Evolutionary conservation across 2,329 filamentous ascomycete species (phyloP), one percentile per base, ranked within the genome.

Genomic region (Curvularia verruculosa): DNA sequence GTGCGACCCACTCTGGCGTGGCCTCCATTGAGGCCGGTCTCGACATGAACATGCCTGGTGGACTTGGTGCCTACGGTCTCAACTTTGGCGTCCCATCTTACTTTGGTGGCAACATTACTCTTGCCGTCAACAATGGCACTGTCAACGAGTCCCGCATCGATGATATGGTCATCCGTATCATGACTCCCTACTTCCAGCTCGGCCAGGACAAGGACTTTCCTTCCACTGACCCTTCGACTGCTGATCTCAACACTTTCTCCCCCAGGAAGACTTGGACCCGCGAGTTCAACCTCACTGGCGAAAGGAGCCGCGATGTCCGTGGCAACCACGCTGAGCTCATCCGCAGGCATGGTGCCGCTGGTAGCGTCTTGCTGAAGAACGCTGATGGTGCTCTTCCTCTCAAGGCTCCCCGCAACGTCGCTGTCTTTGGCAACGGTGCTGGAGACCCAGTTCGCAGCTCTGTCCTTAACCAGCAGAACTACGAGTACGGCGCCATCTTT

Each of bases 351-450:
- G 78, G 77, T 34, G 72, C 77, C 29, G 77, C 75, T 37, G 77
- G 76, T 1, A 74, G 72, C 29, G 77, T 80, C 5, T 65, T 80
- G 7, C 63, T 84, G 15, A 84, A 84, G 71, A 86, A 87, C 53
- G 68, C 65, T 1, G 77, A 79, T 8, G 73, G 76, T 8, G 70
- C 81, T 2, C 75, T 87, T 1, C 84, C 84, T 0, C 71, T 90
- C 7, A 80, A 81, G 51, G 80, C 78, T 52, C 82, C 82, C 6
- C 76, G 72, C 45, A 79, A 77, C 29, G 78, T 84, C 45, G 78
- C 75, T 2, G 72, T 85, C 1, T 82, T 83, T 54, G 82, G 82
- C 1, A 81, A 81, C 52, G 79, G 81, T 60, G 80, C 81, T 29
- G 75, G 73, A 12, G 76, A 79, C 48, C 60, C 73, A 67, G 81